phyloP scores from a whole-genome alignment of 495 filamentous ascomycete genomes.

The Penicillium fimorum region DNA sequence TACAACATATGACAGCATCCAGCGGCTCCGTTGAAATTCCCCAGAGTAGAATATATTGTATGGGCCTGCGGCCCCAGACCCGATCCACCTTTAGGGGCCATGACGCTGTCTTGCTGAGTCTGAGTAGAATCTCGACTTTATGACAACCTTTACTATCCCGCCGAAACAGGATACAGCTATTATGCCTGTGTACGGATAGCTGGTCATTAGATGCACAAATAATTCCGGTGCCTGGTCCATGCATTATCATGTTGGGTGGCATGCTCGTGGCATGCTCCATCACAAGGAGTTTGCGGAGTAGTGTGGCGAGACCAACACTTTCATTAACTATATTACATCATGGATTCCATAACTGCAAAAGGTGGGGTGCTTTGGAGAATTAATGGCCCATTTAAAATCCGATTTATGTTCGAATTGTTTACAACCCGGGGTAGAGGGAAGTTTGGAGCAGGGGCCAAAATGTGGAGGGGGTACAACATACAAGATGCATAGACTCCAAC shows the following conservation, averaged over 20 bases:
- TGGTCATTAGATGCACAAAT: constrained; percentile 52
- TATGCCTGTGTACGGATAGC: constrained; percentile 44
- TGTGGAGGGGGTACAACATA: not conserved
- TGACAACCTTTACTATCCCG: constrained; percentile 35
- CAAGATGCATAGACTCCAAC: not conserved
- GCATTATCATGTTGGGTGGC: constrained; percentile 53
- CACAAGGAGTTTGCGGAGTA: constrained; percentile 43
- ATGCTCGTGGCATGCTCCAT: constrained; percentile 44
- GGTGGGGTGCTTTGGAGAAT: constrained; percentile 15
- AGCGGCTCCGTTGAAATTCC: constrained; percentile 28
- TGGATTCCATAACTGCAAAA: constrained; percentile 11
- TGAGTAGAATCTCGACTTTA: constrained; percentile 6
- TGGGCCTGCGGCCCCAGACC: constrained; percentile 64
- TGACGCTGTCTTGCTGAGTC: constrained; percentile 20
- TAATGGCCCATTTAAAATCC: constrained; percentile 8
- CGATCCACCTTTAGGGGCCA: constrained; percentile 89
- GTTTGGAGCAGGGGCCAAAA: not conserved
- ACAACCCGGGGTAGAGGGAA: constrained; percentile 4
- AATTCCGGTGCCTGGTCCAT: constrained; percentile 52
- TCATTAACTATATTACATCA: constrained; percentile 15
- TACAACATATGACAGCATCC: not conserved
- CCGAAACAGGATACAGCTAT: constrained; percentile 60
- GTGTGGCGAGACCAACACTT: constrained; percentile 16
- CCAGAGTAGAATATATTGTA: constrained; percentile 50
- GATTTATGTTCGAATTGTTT: not conserved